Evolutionary conservation across 169 alveolate genomes (phyloP).

Genomic region (Eimeria acervulina): DNA sequence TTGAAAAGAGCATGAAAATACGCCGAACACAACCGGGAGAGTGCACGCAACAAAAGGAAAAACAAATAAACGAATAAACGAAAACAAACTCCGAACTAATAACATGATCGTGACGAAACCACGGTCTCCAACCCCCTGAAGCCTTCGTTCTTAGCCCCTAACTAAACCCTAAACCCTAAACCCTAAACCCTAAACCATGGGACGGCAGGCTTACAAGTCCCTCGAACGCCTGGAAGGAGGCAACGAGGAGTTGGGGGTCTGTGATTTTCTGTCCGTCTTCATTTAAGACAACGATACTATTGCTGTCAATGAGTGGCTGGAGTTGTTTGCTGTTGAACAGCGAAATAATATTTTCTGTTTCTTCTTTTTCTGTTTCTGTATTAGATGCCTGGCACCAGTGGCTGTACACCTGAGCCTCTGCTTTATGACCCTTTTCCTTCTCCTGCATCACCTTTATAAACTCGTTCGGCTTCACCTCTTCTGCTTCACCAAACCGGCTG

Average conservation of each 20-base stretch:
- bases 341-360: slow-evolving; percentile 16
- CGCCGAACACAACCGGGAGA: not conserved
- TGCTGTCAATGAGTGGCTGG: slow-evolving; percentile 53
- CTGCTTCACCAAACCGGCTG: slow-evolving; percentile 67
- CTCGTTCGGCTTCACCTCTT: slow-evolving; percentile 64
- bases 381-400: not conserved
- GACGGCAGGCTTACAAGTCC: not conserved
- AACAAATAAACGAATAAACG: not conserved
- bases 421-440: slow-evolving; percentile 45
- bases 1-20: not conserved
- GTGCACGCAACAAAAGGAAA: not conserved
- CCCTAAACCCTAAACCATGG: not conserved
- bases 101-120: too few relatives aligned
- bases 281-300: slow-evolving; percentile 2
- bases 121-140: too few relatives aligned
- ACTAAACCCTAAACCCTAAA: not conserved
- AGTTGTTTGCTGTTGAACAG: slow-evolving; percentile 54
- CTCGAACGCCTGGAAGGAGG: slow-evolving; percentile 61
- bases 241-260: slow-evolving; percentile 9
- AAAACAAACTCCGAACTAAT: not conserved
- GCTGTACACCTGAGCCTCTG: not conserved
- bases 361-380: slow-evolving; percentile 57
- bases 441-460: slow-evolving; percentile 13
- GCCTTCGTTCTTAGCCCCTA: not conserved
- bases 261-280: slow-evolving; percentile 20